Base-by-base conservation (phyloP, 2,329 filamentous ascomycete genomes). In the Orbilia javanica region DNA sequence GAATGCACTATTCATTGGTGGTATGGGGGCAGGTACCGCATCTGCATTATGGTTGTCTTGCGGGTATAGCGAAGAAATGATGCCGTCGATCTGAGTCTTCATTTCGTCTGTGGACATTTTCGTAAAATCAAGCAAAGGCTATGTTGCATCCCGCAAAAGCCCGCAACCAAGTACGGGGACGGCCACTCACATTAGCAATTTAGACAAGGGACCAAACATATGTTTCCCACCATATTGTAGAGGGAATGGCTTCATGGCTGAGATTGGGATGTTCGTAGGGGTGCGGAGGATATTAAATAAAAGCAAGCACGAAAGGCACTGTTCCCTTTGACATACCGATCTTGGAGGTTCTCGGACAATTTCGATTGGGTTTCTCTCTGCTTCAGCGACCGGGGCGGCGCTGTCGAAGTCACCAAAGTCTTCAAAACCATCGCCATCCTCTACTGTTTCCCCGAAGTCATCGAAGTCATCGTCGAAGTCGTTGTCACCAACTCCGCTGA, bases 341-440 rank as follows among this genome's bases (percentile, higher is more conserved):
- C 42, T 66, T 25, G 34, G 36, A 6, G 50, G 36, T 22, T 67
- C 48, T 25, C 52, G 15, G 22, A 42, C 36, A 20, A 3, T 31
- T 7, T 55, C 29, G 7, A 46, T 6, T 8, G 65, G 13, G 20
- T 22, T 8, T 10, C 25, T 34, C 11, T 52, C 62, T 29, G 82
- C 80, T 48, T 83, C 79, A 52, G 84, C 82, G 68, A 86, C 86
- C 71, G 88, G 83, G 83, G 89, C 86, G 82, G 93, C 93, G 42
- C 87, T 90, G 80, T 87, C 90, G 84, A 93, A 93, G 82, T 92
- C 90, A 79, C 88, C 87, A 84, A 89, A 88, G 67, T 87, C 86
- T 80, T 87, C 86, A 82, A 87, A 87, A 31, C 46, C 67, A 60
- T 87, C 86, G 69, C 89, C 76, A 11, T 72, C 81, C 22, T 81